These are phyloP conservation scores for Suhomyces bolitotheri DNA, from an alignment of 1,139 yeast species.

Conservation along the genomic window DNA sequence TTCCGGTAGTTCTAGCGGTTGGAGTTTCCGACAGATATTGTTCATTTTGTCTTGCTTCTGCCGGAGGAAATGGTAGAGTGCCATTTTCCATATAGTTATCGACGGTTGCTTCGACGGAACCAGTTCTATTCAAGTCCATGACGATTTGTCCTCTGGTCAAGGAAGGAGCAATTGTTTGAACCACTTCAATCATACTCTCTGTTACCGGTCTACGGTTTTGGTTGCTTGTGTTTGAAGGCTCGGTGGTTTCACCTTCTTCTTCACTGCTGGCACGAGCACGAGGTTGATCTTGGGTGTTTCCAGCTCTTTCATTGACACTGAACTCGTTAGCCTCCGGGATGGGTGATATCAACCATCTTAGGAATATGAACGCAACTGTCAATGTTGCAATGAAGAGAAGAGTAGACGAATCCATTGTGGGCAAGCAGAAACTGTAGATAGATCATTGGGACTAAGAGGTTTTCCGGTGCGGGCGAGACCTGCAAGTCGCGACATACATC, in stretches of 20 bases:
- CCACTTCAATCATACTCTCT: slow-evolving; percentile 80
- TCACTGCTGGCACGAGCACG: slow-evolving; percentile 13
- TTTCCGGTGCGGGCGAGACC: too few relatives aligned
- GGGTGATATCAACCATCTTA: slow-evolving; percentile 63
- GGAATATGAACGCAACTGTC: slow-evolving; percentile 52
- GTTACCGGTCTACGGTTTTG: slow-evolving; percentile 60
- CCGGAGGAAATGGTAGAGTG: slow-evolving; percentile 68
- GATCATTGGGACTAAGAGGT: too few relatives aligned
- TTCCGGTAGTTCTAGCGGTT: background rate
- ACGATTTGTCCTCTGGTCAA: slow-evolving; percentile 70
- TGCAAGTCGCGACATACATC: background rate
- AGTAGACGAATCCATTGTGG: slow-evolving; percentile 55
- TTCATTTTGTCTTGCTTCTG: background rate
- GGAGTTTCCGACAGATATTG: background rate
- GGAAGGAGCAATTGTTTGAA: slow-evolving; percentile 78
- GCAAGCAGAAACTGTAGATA: too few relatives aligned
- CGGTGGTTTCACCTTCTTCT: slow-evolving; percentile 22
- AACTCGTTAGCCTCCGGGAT: slow-evolving; percentile 43
- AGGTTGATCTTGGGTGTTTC: slow-evolving; percentile 6
- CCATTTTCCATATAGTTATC: slow-evolving; percentile 68
- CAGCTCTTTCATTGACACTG: slow-evolving; percentile 18
- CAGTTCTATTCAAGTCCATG: slow-evolving; percentile 63
- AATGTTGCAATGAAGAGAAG: slow-evolving; percentile 50
- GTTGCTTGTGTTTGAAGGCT: slow-evolving; percentile 29
- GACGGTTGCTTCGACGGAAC: slow-evolving; percentile 79